Percentiles rank a stretch among this genome's conserved stretches.
phyloP scores from a whole-genome alignment of 2,329 filamentous ascomycete genomes.

The Verticillium tricorpus region DNA sequence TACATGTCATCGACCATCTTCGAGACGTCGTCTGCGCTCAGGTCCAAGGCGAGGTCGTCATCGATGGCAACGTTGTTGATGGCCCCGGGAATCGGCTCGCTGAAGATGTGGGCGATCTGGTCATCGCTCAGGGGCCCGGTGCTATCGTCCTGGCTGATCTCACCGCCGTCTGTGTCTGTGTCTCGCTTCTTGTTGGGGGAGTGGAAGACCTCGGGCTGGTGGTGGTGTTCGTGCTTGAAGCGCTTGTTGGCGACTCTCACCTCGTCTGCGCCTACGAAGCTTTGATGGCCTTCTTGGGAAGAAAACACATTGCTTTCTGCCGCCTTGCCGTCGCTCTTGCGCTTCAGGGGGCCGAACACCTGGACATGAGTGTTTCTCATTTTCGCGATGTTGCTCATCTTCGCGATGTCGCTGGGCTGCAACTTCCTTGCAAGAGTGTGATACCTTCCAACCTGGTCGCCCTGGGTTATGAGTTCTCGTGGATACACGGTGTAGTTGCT shows the following conservation, averaged over 20 bases:
- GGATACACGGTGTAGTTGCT: no score
- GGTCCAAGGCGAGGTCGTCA: not conserved
- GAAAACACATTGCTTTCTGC: not conserved
- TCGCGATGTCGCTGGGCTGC: no score
- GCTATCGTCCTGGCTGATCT: not conserved
- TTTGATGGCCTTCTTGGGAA: not conserved
- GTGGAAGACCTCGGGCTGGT: not conserved
- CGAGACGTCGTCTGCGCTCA: not conserved
- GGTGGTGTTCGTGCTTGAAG: not conserved
- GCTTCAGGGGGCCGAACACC: no score
- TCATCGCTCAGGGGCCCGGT: not conserved
- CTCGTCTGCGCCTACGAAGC: not conserved
- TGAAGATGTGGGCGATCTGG: not conserved
- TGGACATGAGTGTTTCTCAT: no score
- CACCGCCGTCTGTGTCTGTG: not conserved
- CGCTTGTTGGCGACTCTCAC: not conserved
- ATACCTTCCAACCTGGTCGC: no score
- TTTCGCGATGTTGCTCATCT: no score
- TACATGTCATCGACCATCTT: not conserved
- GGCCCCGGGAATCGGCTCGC: not conserved
- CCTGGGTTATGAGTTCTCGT: no score
- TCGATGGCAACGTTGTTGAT: not conserved
- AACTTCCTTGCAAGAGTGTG: no score
- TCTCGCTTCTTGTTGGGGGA: not conserved
- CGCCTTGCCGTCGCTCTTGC: no score